phyloP scores from a whole-genome alignment of 1,284 basidiomycete species.

The Heterobasidion occidentale region DNA sequence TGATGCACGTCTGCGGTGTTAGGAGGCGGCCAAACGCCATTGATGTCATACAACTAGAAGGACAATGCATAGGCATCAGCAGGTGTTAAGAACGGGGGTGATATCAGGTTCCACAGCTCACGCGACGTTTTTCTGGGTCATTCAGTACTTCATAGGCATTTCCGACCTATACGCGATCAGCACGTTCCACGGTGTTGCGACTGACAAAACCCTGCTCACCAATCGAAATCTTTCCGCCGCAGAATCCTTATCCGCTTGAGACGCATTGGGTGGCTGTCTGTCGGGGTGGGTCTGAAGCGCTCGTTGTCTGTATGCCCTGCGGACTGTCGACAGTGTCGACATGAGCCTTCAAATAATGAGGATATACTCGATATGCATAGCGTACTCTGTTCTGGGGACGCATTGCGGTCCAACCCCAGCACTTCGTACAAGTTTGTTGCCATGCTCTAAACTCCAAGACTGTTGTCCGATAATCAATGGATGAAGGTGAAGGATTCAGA shows the following conservation, averaged over 20 bases:
- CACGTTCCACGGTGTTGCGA: not conserved
- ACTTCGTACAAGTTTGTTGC: slow-evolving; percentile 50
- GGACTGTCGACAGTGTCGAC: slow-evolving; percentile 24
- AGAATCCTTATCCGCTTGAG: slow-evolving; percentile 28
- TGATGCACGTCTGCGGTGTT: slow-evolving; percentile 4
- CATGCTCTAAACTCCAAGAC: slow-evolving; percentile 26
- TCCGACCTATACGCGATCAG: slow-evolving; percentile 27
- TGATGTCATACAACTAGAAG: slow-evolving; percentile 52
- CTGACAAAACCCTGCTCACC: slow-evolving; percentile 16
- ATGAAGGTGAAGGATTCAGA: not conserved
- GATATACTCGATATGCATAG: not conserved
- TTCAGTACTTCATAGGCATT: slow-evolving; percentile 45
- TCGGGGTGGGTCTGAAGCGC: slow-evolving; percentile 45
- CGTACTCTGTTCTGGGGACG: slow-evolving; percentile 36
- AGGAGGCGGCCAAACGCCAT: slow-evolving; percentile 69
- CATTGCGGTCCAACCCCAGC: slow-evolving; percentile 29
- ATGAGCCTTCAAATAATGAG: slow-evolving; percentile 3
- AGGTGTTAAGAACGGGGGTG: not conserved
- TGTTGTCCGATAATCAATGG: not conserved
- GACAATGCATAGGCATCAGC: slow-evolving; percentile 2
- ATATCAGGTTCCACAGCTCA: slow-evolving; percentile 12
- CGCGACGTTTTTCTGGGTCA: slow-evolving; percentile 32
- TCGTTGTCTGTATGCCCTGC: slow-evolving; percentile 38
- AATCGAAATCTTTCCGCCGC: slow-evolving; percentile 39
- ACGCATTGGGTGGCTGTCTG: slow-evolving; percentile 29